These are phyloP conservation scores for Elymus sibiricus DNA, from an alignment of 176 grass and related monocot genomes.

Conservation along the genomic window DNA sequence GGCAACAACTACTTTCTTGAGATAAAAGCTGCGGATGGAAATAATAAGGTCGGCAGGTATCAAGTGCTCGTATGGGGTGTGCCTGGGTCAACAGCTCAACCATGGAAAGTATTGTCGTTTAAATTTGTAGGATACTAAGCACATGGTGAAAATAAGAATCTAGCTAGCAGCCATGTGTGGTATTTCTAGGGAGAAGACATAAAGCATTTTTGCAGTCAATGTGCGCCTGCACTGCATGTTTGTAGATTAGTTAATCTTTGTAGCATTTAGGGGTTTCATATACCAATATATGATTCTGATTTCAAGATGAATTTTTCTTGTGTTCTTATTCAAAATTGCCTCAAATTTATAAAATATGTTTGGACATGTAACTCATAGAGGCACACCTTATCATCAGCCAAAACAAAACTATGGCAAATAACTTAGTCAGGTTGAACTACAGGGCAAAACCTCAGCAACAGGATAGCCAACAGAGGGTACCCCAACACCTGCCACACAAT, in stretches of 20 bases:
- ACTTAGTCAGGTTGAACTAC: background rate
- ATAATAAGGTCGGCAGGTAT: constrained; percentile 15
- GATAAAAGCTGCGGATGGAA: constrained; percentile 21
- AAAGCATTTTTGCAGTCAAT: background rate
- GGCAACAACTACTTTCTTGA: constrained; percentile 29
- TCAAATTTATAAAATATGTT: background rate
- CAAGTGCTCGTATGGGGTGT: constrained; percentile 23
- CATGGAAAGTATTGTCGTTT: constrained; percentile 32
- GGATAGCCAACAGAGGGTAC: too few relatives aligned
- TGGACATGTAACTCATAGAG: background rate
- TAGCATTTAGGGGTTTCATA: background rate
- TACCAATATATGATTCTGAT: background rate
- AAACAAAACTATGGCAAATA: background rate
- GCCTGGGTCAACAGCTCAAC: background rate
- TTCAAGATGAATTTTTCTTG: background rate
- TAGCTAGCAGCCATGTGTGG: background rate
- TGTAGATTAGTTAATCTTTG: background rate
- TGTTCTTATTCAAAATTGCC: background rate
- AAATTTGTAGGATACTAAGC: background rate
- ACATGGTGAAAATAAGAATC: background rate
- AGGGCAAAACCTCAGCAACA: too few relatives aligned
- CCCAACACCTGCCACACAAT: too few relatives aligned
- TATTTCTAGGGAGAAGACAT: background rate
- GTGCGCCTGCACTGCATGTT: background rate
- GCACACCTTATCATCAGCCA: background rate